Conservation (phyloP, 805 yeast genomes). For the Tetrapisispora taiwanensis region DNA sequence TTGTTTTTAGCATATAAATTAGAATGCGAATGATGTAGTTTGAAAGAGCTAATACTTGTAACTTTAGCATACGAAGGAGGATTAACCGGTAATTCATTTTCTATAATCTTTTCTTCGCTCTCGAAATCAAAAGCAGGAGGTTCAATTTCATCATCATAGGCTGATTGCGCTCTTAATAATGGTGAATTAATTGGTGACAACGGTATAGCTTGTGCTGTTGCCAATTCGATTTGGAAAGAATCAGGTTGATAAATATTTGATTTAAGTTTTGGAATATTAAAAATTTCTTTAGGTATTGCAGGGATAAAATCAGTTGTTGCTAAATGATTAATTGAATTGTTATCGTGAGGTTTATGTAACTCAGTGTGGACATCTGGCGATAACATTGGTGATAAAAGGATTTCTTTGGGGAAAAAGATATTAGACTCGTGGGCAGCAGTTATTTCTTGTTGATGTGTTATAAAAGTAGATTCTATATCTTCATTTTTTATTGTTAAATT, state of each 20-base stretch:
- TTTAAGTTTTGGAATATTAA: constrained; percentile 27
- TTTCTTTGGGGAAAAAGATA: constrained; percentile 33
- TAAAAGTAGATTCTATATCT: not conserved
- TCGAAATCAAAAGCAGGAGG: constrained; percentile 18
- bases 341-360: not conserved
- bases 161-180: constrained; percentile 21
- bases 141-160: constrained; percentile 5
- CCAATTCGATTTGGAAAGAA: constrained; percentile 34
- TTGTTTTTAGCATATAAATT: not conserved
- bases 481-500: not conserved
- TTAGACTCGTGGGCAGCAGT: constrained; percentile 28
- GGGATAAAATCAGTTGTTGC: not conserved
- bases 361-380: constrained; percentile 34
- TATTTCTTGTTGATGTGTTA: not conserved
- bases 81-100: constrained; percentile 14
- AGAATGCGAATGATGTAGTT: not conserved
- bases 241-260: constrained; percentile 51
- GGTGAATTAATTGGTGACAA: constrained; percentile 5
- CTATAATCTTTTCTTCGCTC: not conserved
- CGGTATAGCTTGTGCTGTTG: constrained; percentile 45
- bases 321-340: not conserved
- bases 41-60: constrained; percentile 7
- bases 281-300: not conserved
- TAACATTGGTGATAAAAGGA: constrained; percentile 37
- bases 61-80: constrained; percentile 32